A percentile compares a stretch with the other conserved stretches of the same genome.
These are phyloP conservation scores for Fraxinus excelsior DNA, from an alignment of 257 asterid species.

Conservation along the genomic window DNA sequence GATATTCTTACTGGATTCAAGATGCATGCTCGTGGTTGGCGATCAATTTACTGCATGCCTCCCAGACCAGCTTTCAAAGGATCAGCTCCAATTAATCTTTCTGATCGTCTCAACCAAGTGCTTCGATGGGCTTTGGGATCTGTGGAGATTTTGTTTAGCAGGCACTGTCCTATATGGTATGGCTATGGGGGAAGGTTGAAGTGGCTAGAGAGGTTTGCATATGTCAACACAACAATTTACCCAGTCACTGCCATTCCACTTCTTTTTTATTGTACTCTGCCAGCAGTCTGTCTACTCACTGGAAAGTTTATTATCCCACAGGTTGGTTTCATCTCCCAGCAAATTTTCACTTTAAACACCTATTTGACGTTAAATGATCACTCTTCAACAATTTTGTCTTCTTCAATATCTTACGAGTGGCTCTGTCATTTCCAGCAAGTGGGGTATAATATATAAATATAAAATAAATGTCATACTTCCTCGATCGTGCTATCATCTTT, in stretches of 20 bases:
- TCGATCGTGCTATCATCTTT: not conserved
- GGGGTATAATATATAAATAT: not conserved
- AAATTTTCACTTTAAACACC: not conserved
- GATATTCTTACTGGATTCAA: slow-evolving; percentile 98
- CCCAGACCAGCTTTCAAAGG: slow-evolving; percentile 92
- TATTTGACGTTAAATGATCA: not conserved
- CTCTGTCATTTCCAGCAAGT: not conserved
- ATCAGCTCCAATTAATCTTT: slow-evolving; percentile 97
- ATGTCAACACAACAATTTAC: slow-evolving; percentile 89
- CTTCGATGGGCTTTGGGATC: slow-evolving; percentile 99
- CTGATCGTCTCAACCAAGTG: slow-evolving; percentile 97
- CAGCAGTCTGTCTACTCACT: slow-evolving; percentile 93
- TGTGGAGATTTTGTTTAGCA: slow-evolving; percentile 87
- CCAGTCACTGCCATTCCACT: slow-evolving; percentile 93
- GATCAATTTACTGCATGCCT: slow-evolving; percentile 96
- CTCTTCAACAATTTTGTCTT: not conserved
- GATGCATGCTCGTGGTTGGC: slow-evolving; percentile 99
- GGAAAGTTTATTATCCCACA: slow-evolving; percentile 96
- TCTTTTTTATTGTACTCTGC: slow-evolving; percentile 74
- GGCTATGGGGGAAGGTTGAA: slow-evolving; percentile 87
- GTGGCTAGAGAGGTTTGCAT: slow-evolving; percentile 96
- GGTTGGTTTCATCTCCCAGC: slow-evolving; percentile 41
- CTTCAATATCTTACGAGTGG: not conserved
- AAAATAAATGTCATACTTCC: not conserved
- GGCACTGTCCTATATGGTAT: slow-evolving; percentile 98